These are phyloP conservation scores for Aureobasidium pullulans DNA, from an alignment of 2,329 filamentous ascomycete genomes.

Conservation along the genomic window DNA sequence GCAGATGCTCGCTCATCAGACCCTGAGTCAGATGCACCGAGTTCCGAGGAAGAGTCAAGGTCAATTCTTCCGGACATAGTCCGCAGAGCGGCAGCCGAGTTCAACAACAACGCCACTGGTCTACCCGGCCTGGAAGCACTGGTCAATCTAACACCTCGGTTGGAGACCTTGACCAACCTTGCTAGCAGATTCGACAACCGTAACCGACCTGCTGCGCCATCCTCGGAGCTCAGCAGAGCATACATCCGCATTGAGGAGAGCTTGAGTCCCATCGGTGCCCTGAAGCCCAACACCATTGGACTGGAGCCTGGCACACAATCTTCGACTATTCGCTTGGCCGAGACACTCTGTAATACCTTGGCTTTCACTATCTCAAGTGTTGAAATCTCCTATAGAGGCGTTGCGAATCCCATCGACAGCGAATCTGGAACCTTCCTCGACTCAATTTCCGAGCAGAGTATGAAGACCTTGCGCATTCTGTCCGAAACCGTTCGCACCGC, in stretches of 20 bases:
- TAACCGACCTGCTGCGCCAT: not conserved
- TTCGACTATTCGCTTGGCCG: not conserved
- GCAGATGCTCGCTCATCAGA: not conserved
- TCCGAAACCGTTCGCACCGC: slow-evolving; percentile 58
- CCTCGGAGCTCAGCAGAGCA: slow-evolving; percentile 40
- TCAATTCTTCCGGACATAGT: slow-evolving; percentile 8
- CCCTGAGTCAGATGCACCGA: not conserved
- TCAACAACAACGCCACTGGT: not conserved
- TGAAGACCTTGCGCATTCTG: slow-evolving; percentile 82
- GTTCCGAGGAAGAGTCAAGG: slow-evolving; percentile 8
- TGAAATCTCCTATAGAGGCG: slow-evolving; percentile 86
- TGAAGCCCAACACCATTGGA: not conserved
- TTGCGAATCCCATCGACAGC: slow-evolving; percentile 55
- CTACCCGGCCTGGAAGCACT: not conserved
- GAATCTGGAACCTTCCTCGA: slow-evolving; percentile 70
- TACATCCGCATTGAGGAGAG: slow-evolving; percentile 50
- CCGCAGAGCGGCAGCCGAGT: slow-evolving; percentile 8
- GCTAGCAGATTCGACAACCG: not conserved
- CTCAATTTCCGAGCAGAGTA: slow-evolving; percentile 71
- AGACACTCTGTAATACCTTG: slow-evolving; percentile 17
- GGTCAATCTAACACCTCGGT: slow-evolving; percentile 1
- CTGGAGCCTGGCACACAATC: slow-evolving; percentile 10
- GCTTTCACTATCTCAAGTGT: slow-evolving; percentile 72
- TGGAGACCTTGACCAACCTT: not conserved
- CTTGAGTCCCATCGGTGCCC: not conserved